Percentiles rank a stretch among this genome's conserved stretches.
These are phyloP conservation scores for Globisporangium radiosum DNA, from an alignment of 352 stramenopile genomes.

Conservation along the genomic window DNA sequence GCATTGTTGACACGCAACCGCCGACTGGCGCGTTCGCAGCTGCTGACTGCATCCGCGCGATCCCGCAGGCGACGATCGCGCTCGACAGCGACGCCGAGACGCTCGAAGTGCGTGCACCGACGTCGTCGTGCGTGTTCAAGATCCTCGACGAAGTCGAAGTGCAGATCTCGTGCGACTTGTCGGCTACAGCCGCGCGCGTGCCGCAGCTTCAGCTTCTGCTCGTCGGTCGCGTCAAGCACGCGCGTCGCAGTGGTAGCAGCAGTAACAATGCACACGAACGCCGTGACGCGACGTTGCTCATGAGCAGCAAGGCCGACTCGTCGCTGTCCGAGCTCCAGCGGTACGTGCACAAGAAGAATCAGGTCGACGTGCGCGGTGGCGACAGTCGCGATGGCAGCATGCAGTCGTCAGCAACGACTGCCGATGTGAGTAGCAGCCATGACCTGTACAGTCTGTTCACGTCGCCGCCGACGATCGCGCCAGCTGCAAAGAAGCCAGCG, in stretches of 20 bases:
- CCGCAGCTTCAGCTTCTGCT: constrained; percentile 71
- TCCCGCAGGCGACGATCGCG: constrained; percentile 43
- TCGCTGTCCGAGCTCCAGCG: constrained; percentile 56
- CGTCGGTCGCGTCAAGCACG: constrained; percentile 39
- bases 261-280: constrained; percentile 1
- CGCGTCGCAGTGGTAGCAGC: constrained; percentile 12
- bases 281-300: constrained; percentile 16
- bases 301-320: constrained; percentile 24
- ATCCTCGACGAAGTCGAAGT: constrained; percentile 76
- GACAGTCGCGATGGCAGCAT: not conserved
- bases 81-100: constrained; percentile 22
- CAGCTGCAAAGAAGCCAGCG: constrained; percentile 6
- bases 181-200: constrained; percentile 57
- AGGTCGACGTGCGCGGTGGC: constrained; percentile 7
- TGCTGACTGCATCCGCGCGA: constrained; percentile 49
- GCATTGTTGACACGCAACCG: constrained; percentile 49
- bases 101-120: constrained; percentile 25
- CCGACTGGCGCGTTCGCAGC: constrained; percentile 56
- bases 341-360: constrained; percentile 50
- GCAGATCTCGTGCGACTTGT: constrained; percentile 73
- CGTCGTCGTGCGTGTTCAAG: constrained; percentile 31
- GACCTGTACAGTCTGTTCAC: constrained; percentile 39
- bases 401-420: not conserved
- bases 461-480: constrained; percentile 22
- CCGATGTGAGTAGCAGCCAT: not conserved